Base-by-base conservation (phyloP, 139 green algal genomes). In the Chlamydomonas sp. region DNA sequence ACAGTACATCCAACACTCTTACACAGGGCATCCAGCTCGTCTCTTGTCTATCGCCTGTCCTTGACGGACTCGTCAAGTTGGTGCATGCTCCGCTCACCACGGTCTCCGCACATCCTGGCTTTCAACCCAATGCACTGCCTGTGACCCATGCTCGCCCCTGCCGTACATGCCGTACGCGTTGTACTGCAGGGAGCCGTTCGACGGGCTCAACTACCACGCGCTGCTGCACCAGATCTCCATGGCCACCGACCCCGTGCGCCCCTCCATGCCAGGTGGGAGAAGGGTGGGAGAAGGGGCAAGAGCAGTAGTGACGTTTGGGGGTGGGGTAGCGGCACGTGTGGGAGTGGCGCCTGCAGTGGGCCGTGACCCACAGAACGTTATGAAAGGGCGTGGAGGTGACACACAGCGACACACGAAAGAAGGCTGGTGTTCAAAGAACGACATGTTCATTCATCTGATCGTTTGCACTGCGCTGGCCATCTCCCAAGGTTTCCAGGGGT, bases 161-260 rank as follows among this genome's bases (percentile, higher is more conserved):
- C 57, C 1, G 10, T 4, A 1, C 17, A 20, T 17, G 59, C 58
- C 63, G 2, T 61, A 49, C 31, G 31, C 31, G 31, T 49, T 7
- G 64, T 2, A 18, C 57, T 59, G 60, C 78, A 69, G 80, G 60
- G 93, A 97, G 91, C 93, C 95, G 0, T 97, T 92, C 64, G 90
- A 96, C 5, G 93, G 94, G 67, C 87, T 96, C 77, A 97, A 97
- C 87, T 98, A 97, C 90, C 94, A 97, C 71, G 95, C 95, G 9
- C 92, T 97, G 71, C 89, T 97, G 91, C 93, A 96, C 88, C 91
- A 95, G 74, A 94, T 97, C 78, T 94, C 92, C 75, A 93, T 85
- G 69, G 91, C 81, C 73, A 83, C 73, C 2, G 80, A 91, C 4
- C 89, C 85, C 10, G 63, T 97, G 63, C 85, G 94, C 9, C 95